Evolutionary conservation across 192 early-diverging fungal genomes (phyloP).

Genomic region (Mortierella hygrophila): DNA sequence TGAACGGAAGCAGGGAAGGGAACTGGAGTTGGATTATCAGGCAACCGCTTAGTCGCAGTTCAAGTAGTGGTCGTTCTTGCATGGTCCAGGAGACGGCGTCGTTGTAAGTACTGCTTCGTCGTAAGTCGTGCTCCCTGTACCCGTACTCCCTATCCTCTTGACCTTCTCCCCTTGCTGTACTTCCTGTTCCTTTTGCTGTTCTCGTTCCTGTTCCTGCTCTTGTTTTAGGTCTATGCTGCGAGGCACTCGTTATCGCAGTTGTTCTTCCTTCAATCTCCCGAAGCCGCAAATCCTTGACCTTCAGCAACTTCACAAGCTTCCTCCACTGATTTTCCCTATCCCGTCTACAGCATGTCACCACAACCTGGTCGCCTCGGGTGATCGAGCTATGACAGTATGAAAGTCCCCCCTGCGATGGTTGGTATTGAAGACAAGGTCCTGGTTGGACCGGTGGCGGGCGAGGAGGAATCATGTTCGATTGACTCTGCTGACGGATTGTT

Average conservation of each 20-base stretch:
- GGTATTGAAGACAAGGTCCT: background rate
- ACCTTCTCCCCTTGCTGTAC: background rate
- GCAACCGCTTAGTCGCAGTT: background rate
- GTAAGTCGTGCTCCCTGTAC: background rate
- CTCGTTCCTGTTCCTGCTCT: background rate
- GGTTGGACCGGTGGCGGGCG: background rate
- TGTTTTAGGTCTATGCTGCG: background rate
- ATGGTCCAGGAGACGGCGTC: background rate
- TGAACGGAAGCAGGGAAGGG: background rate
- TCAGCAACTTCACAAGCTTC: background rate
- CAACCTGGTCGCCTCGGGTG: background rate
- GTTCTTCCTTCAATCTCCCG: background rate
- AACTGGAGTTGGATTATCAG: background rate
- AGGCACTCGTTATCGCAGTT: background rate
- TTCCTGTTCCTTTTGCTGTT: background rate
- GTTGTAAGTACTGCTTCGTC: background rate
- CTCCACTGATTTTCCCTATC: background rate
- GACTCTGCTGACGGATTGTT: background rate
- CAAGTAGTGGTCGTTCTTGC: background rate
- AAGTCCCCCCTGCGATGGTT: background rate
- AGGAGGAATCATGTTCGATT: conserved; percentile 2
- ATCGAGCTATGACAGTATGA: background rate
- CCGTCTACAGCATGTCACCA: background rate
- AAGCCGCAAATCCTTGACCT: background rate
- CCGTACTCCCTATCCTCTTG: background rate